Evolutionary conservation across 441 rosid species (phyloP).

Genomic region (Pelargonium myrrhifolium): DNA sequence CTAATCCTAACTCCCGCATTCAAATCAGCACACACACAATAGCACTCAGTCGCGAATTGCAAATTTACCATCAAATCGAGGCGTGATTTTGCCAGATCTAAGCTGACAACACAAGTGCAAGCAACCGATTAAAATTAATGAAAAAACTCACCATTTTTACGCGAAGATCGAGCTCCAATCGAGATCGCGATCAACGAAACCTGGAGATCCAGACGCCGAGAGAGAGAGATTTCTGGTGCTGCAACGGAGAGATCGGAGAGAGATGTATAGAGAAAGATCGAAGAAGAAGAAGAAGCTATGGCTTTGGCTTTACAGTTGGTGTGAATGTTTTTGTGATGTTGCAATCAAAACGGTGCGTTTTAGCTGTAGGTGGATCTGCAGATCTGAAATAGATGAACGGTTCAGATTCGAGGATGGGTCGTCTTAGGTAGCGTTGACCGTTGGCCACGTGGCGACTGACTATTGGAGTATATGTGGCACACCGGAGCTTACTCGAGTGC

Average conservation of each 20-base stretch:
- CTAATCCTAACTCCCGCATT: conserved; percentile 12
- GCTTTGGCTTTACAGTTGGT: not conserved
- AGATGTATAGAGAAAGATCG: not conserved
- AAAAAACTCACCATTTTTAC: conserved; percentile 52
- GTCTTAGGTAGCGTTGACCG: no score
- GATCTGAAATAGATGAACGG: not conserved
- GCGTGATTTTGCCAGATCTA: conserved; percentile 55
- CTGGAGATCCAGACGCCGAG: conserved; percentile 24
- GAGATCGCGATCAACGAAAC: conserved; percentile 15
- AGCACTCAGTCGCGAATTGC: no score
- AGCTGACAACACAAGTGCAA: conserved; percentile 8
- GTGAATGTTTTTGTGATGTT: not conserved
- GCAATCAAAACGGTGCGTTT: not conserved
- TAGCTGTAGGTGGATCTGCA: not conserved
- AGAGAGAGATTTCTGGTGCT: conserved; percentile 10
- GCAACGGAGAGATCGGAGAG: conserved; percentile 7
- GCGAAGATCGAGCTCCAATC: conserved; percentile 7
- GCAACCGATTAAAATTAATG: no score
- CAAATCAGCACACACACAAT: conserved; percentile 10
- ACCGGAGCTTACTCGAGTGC: no score
- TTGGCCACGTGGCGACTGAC: no score
- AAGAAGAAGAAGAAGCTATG: not conserved
- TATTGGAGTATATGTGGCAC: no score
- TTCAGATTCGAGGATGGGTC: not conserved
- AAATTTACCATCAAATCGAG: conserved; percentile 25